Conservation (phyloP, 1,284 basidiomycete species). For the Ceratobasidium sp. region DNA sequence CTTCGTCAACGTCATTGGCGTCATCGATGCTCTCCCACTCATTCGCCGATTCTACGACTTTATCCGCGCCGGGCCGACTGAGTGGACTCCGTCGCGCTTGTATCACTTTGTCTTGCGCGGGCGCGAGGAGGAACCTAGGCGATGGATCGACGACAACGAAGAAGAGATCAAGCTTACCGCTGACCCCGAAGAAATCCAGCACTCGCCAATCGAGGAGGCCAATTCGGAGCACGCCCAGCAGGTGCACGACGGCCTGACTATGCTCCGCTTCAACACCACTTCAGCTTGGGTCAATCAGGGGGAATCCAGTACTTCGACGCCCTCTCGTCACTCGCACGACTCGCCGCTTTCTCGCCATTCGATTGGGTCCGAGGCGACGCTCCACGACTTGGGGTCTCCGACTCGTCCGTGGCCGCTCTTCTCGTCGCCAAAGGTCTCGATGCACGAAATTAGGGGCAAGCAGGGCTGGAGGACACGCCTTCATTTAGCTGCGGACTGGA, state of each 20-base stretch:
- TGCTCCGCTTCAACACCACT: constrained; percentile 49
- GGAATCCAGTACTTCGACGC: neutral
- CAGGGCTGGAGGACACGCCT: constrained; percentile 15
- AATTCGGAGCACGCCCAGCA: constrained; percentile 44
- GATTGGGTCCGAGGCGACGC: constrained; percentile 31
- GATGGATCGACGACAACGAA: constrained; percentile 44
- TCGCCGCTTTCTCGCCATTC: constrained; percentile 30
- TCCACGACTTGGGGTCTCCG: constrained; percentile 25
- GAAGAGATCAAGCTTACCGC: constrained; percentile 36
- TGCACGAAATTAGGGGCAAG: constrained; percentile 1
- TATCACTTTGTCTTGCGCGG: constrained; percentile 33
- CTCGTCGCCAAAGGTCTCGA: constrained; percentile 23
- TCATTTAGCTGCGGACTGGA: constrained; percentile 50
- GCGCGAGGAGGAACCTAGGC: constrained; percentile 15
- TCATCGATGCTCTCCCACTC: constrained; percentile 43
- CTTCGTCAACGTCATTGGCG: constrained; percentile 39
- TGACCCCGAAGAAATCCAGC: constrained; percentile 29
- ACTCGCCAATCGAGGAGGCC: constrained; percentile 15
- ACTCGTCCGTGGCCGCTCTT: constrained; percentile 16
- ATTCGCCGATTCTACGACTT: constrained; percentile 42
- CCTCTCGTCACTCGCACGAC: constrained; percentile 10
- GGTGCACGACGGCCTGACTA: constrained; percentile 65
- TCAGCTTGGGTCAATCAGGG: constrained; percentile 30
- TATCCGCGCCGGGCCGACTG: constrained; percentile 27
- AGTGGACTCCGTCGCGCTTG: constrained; percentile 41